Percentiles rank a stretch among this genome's conserved stretches.
Conservation (phyloP, 805 yeast genomes). For the Lipomyces anomalus region DNA sequence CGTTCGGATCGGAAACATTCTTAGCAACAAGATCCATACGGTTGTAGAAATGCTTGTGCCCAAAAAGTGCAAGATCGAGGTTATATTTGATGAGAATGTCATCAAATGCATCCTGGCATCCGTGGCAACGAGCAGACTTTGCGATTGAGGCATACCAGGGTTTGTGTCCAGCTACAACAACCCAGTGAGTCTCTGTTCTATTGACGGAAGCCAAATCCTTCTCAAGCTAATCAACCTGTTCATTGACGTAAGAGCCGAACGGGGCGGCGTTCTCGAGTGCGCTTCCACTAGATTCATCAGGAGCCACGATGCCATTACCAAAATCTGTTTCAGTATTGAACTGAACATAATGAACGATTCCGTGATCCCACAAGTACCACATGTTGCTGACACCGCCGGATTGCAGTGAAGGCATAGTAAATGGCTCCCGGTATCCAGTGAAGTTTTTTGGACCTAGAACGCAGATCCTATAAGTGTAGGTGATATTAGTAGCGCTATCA, state of each 20-base stretch:
- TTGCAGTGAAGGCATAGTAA: not conserved
- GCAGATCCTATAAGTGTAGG: not conserved
- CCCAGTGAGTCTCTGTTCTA: slow-evolving; percentile 31
- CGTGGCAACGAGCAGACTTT: slow-evolving; percentile 14
- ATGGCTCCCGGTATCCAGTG: slow-evolving; percentile 2
- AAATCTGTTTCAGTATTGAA: no score
- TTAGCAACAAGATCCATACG: slow-evolving; percentile 20
- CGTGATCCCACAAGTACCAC: slow-evolving; percentile 22
- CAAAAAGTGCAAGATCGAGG: no score
- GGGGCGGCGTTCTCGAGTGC: slow-evolving; percentile 12
- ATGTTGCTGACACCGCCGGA: not conserved
- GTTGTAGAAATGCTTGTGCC: slow-evolving; percentile 23
- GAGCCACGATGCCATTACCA: slow-evolving; percentile 16
- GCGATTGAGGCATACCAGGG: slow-evolving; percentile 31
- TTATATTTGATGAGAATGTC: slow-evolving; percentile 13
- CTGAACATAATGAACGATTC: slow-evolving; percentile 24
- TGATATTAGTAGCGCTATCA: no score
- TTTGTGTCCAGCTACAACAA: slow-evolving; percentile 29
- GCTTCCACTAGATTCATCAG: slow-evolving; percentile 17
- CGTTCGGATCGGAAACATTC: slow-evolving; percentile 29
- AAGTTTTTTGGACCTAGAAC: slow-evolving; percentile 1
- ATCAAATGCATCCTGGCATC: slow-evolving; percentile 22
- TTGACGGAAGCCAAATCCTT: slow-evolving; percentile 30
- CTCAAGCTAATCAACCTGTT: slow-evolving; percentile 32
- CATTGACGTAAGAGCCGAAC: slow-evolving; percentile 18